Base-by-base conservation (phyloP, 1,284 basidiomycete genomes). In the Sanghuangporus baumii region DNA sequence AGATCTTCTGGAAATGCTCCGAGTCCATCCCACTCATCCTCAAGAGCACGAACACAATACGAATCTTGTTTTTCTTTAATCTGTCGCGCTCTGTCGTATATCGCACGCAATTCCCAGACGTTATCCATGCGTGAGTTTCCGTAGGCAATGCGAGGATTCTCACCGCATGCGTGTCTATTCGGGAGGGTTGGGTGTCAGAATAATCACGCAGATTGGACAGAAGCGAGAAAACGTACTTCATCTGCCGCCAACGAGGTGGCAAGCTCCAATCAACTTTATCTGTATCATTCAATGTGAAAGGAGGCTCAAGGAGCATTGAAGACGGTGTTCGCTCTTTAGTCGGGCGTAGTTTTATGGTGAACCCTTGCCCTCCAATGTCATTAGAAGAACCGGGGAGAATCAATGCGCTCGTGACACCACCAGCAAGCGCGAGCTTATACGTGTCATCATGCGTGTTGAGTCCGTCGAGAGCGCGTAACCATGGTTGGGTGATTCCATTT, bases 11-110 rank as follows among this genome's bases (percentile, higher is more conserved):
- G 94, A 73, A 91, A 94, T 23, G 80, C 74, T 0, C 81, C 82
- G 26, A 87, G 76, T 6, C 74, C 72, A 1, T 79, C 77, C 86
- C 89, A 93, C 63, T 85, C 69, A 3, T 85, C 84, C 5, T 76
- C 71, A 50, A 82, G 70, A 1, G 81, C 87, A 64, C 81, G 82
- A 34, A 68, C 69, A 67, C 91, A 94, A 71, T 84, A 93, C 7
- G 74, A 76, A 69, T 95, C 91, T 70, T 96, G 94, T 61, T 78
- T 75, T 36, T 83, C 78, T 72, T 89, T 91, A 66, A 96, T 79
- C 70, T 85, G 78, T 18, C 85, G 82, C 3, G 93, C 94, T 41
- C 84, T 84, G 57, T 88, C 80, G 70, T 95, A 95, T 3, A 76
- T 78, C 56, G 75, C 67, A 6, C 78, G 76, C 67, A 78, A 77